Evolutionary conservation across 2,329 filamentous ascomycete species (phyloP).

Genomic region (Penicillium capsulatum): DNA sequence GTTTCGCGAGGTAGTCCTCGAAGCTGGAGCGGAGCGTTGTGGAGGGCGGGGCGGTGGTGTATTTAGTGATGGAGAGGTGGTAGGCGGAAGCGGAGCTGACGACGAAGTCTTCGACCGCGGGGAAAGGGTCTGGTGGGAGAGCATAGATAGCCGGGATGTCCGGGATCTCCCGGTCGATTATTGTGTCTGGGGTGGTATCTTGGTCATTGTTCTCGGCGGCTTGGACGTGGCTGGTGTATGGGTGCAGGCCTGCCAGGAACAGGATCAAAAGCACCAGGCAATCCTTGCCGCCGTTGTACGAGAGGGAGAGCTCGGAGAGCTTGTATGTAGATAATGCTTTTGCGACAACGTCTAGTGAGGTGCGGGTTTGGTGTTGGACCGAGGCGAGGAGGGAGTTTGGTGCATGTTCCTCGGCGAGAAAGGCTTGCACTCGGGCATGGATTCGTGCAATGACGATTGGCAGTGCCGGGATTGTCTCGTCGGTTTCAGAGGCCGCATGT

Average conservation of each 20-base stretch:
- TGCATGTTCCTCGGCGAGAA: conserved; percentile 59
- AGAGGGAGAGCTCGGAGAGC: conserved; percentile 76
- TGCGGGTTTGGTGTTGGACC: conserved; percentile 70
- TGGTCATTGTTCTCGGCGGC: conserved; percentile 4
- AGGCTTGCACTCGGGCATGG: conserved; percentile 57
- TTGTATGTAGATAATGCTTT: conserved; percentile 71
- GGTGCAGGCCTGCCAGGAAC: conserved; percentile 64
- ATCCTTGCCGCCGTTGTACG: conserved; percentile 98
- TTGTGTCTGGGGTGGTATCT: neutral
- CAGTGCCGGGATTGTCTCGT: conserved; percentile 27
- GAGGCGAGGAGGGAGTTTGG: conserved; percentile 54
- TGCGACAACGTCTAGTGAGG: conserved; percentile 68
- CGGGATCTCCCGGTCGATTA: conserved; percentile 17
- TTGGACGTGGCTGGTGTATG: conserved; percentile 37
- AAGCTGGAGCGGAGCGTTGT: conserved; percentile 72
- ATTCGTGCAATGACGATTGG: conserved; percentile 63
- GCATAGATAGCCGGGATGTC: conserved; percentile 84
- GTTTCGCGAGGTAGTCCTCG: conserved; percentile 61
- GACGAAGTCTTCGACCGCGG: conserved; percentile 83
- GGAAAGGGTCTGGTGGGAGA: conserved; percentile 75
- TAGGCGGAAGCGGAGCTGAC: conserved; percentile 61
- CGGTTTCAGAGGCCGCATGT: conserved; percentile 6
- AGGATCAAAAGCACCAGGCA: conserved; percentile 88
- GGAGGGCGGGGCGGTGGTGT: conserved; percentile 56
- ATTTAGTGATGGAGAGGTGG: conserved; percentile 69